phyloP scores from a whole-genome alignment of 2,329 filamentous ascomycete genomes.

The Akanthomyces uredinophilus region DNA sequence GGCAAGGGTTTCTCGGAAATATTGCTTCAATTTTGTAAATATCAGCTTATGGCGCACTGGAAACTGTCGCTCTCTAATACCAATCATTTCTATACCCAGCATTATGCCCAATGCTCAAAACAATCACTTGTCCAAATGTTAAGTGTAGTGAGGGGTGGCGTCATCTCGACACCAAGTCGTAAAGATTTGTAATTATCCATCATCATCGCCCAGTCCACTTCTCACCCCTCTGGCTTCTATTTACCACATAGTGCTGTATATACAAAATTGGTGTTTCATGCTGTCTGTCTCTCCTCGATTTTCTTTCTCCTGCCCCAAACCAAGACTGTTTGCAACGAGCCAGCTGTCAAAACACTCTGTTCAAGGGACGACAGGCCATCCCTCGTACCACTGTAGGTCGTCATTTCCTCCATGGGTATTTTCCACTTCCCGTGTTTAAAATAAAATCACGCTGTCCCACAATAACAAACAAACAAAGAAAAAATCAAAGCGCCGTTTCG shows the following conservation, averaged over 20 bases:
- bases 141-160: neutral
- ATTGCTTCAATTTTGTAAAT: neutral
- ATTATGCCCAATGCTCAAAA: neutral
- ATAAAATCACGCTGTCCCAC: neutral
- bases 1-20: too few relatives aligned
- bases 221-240: neutral
- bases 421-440: neutral
- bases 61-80: neutral
- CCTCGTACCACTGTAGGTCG: neutral
- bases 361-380: neutral
- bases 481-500: neutral
- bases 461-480: neutral
- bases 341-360: neutral
- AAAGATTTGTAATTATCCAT: slow-evolving; percentile 6
- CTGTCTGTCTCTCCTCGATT: neutral
- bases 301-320: neutral
- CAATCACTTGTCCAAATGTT: neutral
- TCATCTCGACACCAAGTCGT: slow-evolving; percentile 1
- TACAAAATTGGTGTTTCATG: slow-evolving; percentile 4
- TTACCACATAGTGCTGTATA: slow-evolving; percentile 1
- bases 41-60: neutral
- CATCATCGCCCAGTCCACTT: neutral
- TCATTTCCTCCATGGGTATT: slow-evolving; percentile 1
- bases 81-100: neutral
- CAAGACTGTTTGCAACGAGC: neutral